A percentile compares a stretch with the other conserved stretches of the same genome.
Evolutionary conservation across 2,329 filamentous ascomycete genomes (phyloP).

Genomic region (Chaetomiaceae sp.): DNA sequence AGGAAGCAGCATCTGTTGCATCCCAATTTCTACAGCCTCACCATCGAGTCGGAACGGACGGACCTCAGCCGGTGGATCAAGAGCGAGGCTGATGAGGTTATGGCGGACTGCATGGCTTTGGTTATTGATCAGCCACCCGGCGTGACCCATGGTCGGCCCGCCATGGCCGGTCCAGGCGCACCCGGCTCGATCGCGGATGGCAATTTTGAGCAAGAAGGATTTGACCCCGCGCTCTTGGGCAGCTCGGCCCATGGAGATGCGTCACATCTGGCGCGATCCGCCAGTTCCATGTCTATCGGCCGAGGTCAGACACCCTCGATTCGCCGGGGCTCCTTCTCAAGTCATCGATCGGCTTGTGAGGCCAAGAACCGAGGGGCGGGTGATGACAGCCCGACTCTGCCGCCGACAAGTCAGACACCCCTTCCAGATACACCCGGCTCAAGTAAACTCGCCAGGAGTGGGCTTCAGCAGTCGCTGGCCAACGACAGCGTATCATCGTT

Average conservation of each 20-base stretch:
- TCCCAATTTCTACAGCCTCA: conserved; percentile 78
- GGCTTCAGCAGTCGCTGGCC: conserved; percentile 49
- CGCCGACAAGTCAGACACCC: conserved; percentile 51
- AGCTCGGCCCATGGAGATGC: conserved; percentile 9
- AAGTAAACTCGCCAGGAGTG: conserved; percentile 54
- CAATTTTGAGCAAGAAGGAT: conserved; percentile 11
- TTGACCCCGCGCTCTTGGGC: conserved; percentile 19
- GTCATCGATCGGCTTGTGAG: conserved; percentile 44
- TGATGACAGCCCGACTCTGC: conserved; percentile 60
- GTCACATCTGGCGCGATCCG: conserved; percentile 4
- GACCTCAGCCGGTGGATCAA: conserved; percentile 75
- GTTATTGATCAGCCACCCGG: conserved; percentile 33
- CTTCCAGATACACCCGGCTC: conserved; percentile 57
- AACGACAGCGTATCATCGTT: conserved; percentile 56
- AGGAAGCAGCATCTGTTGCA: conserved; percentile 69
- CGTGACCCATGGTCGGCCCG: conserved; percentile 2
- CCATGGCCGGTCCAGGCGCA: conserved; percentile 8
- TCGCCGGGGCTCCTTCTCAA: conserved; percentile 47
- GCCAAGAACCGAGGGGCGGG: conserved; percentile 36
- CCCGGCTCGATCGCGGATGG: conserved; percentile 6
- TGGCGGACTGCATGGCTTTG: conserved; percentile 73
- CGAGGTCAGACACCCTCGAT: conserved; percentile 27
- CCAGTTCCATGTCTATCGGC: conserved; percentile 8
- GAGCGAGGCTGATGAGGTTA: conserved; percentile 72
- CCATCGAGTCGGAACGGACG: conserved; percentile 72